Evolutionary conservation across 257 asterid genomes (phyloP), one percentile per base, ranked within the genome.

Genomic region (Solanum dulcamara): DNA sequence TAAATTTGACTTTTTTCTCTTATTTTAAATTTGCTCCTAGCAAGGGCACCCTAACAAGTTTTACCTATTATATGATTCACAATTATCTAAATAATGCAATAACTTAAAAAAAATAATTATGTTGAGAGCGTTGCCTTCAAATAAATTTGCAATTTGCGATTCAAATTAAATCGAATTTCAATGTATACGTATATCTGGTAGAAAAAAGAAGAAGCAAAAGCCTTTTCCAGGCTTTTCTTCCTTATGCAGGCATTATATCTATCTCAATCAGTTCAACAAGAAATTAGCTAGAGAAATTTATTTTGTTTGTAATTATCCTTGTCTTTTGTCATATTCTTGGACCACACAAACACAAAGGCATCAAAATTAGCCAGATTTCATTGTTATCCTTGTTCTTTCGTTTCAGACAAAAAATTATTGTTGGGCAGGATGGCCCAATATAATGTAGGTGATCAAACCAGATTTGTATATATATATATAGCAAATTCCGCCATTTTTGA

Each of bases 131-230:
- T 8, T 8, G 12, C 11, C 11, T 40, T 10, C 11, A 1, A 1
- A 38, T 38, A 38, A 4, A 0, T 6, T 2, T 1, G 26, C 0
- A 8, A 3, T 20, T 9, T 4, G 0, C 7, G 18, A 62, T 62
- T 3, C 2, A 26, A 62, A 62, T 26, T 62, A n/a, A 62, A 4
- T 12, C 20, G 20, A 0, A 62, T 0, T 62, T 0, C 2, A 3
- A 62, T 12, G 9, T 3, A 4, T 11, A 3, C 4, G 14, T 10
- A 46, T 13, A 12, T 13, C 12, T 5, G 15, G 12, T 12, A 15
- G 5, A 46, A 14, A 46, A 13, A 46, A 12, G 9, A 38, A 38
- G 35, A 51, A 51, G 59, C 2, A 53, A 20, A 22, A 10, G 28
- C 8, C 5, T 28, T 30, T 26, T 24, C 17, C 22, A 10, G 6